Evolutionary conservation across 129 eudicot genomes (phyloP), one percentile per base, ranked within the genome.

Genomic region (Calendula officinalis): DNA sequence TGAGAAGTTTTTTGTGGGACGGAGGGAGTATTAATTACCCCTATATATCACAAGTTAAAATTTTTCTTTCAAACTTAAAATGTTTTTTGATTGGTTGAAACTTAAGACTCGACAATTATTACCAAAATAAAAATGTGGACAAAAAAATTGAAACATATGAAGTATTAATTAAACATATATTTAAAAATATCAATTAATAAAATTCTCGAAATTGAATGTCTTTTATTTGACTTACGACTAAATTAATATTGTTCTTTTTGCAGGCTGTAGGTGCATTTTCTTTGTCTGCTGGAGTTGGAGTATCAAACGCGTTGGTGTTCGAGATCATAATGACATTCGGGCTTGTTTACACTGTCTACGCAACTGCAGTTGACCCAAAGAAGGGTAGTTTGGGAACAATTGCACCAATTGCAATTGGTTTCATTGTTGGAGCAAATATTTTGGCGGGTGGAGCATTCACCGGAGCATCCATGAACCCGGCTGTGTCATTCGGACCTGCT

Each of bases 391-490:
- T 81, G 77, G 86, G 82, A 68, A 73, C 67, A 17, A 73, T 73
- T 6, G 86, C 82, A 5, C 86, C 86, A 2, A 62, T 81, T 39
- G 82, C 82, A 0, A 77, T 73, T 27, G 86, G 77, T 51, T 73
- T 81, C 66, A 73, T 81, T 4, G 86, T 81, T 43, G 86, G 86
- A 39, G 86, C 86, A 36, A 81, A 81, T 14, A 77, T 81, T 51
- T 60, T 81, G 60, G 86, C 79, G 6, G 86, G 86, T 33, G 86
- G 86, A 9, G 80, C 86, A 15, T 81, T 81, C 53, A 73, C 74
- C 41, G 86, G 86, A 32, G 86, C 80, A 32, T 73, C 86, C 38
- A 82, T 77, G 86, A 82, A 82, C 80, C 86, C 86, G 1, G 83
- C 80, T 1, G 82, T 77, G 13, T 45, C 83, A 2, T 82, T 82